Conservation (phyloP, 2,329 filamentous ascomycete species). For the Fusarium transvaalense region DNA sequence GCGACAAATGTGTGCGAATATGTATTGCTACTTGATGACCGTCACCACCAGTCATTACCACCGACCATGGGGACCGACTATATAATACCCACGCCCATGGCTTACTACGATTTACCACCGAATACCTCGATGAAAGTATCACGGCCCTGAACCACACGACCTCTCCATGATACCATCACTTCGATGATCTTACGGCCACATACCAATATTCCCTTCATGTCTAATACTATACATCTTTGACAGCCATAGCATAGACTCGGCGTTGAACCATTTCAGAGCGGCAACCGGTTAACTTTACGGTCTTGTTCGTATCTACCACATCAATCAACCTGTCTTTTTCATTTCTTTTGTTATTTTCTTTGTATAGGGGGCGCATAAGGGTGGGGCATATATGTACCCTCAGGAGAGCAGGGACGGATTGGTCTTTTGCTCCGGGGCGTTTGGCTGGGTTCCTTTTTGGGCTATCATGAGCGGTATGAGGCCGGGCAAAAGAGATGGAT, state of each 20-base stretch:
- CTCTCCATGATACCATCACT: slow-evolving; percentile 46
- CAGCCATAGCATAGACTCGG: slow-evolving; percentile 53
- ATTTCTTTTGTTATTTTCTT: slow-evolving; percentile 42
- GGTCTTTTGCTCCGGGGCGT: slow-evolving; percentile 45
- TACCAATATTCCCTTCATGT: slow-evolving; percentile 45
- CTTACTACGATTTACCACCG: slow-evolving; percentile 33
- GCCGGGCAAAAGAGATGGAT: slow-evolving; percentile 45
- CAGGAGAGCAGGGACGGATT: slow-evolving; percentile 36
- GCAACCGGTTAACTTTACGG: slow-evolving; percentile 34
- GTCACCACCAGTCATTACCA: slow-evolving; percentile 7
- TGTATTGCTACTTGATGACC: slow-evolving; percentile 12
- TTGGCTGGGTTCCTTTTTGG: slow-evolving; percentile 42
- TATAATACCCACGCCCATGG: slow-evolving; percentile 33
- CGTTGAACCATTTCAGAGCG: slow-evolving; percentile 47
- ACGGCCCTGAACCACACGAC: slow-evolving; percentile 34
- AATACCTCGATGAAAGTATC: slow-evolving; percentile 48
- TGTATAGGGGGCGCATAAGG: slow-evolving; percentile 48
- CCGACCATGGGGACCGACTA: slow-evolving; percentile 4
- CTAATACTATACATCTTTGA: slow-evolving; percentile 47
- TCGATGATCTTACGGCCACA: slow-evolving; percentile 44
- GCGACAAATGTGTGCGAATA: slow-evolving; percentile 14
- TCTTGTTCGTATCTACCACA: slow-evolving; percentile 46
- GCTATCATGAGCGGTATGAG: slow-evolving; percentile 48
- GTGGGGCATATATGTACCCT: slow-evolving; percentile 43
- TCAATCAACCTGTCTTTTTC: slow-evolving; percentile 41